Evolutionary conservation across 169 alveolate genomes (phyloP).

Genomic region (Cryptosporidium viatorum): DNA sequence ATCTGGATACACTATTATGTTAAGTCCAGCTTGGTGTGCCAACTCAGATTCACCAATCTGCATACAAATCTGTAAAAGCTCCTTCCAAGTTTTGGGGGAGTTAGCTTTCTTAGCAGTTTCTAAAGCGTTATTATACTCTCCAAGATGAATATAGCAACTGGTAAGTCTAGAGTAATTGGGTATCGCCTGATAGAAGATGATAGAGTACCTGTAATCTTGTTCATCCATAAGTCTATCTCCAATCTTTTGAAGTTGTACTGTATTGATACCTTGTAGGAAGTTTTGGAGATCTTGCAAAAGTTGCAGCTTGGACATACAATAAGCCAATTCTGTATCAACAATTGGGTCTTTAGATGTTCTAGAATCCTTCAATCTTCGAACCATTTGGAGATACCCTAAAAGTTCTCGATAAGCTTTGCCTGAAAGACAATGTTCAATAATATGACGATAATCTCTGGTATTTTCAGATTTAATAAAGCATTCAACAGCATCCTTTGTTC

Average conservation of each 20-base stretch:
- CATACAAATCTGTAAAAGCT: slow-evolving; percentile 61
- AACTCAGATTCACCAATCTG: slow-evolving; percentile 88
- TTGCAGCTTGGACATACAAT: slow-evolving; percentile 92
- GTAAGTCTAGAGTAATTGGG: slow-evolving; percentile 98
- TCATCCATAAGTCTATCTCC: slow-evolving; percentile 94
- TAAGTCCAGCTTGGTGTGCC: slow-evolving; percentile 95
- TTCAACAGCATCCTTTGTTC: slow-evolving; percentile 94
- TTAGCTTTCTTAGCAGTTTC: slow-evolving; percentile 99
- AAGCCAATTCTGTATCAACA: slow-evolving; percentile 93
- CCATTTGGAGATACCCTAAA: slow-evolving; percentile 91
- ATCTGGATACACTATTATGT: slow-evolving; percentile 98
- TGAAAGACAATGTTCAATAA: slow-evolving; percentile 78
- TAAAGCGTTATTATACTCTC: slow-evolving; percentile 94
- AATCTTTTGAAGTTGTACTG: slow-evolving; percentile 90
- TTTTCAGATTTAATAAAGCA: slow-evolving; percentile 94
- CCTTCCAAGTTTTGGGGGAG: slow-evolving; percentile 95
- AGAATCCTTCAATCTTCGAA: slow-evolving; percentile 83
- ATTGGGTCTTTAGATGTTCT: slow-evolving; percentile 88
- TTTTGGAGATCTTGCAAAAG: slow-evolving; percentile 91
- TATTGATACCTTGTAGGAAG: slow-evolving; percentile 91
- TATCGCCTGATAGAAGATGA: slow-evolving; percentile 91
- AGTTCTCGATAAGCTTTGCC: slow-evolving; percentile 84
- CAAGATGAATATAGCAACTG: slow-evolving; percentile 93
- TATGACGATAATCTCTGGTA: slow-evolving; percentile 86
- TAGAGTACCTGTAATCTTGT: slow-evolving; percentile 91